Evolutionary conservation across 2,329 filamentous ascomycete genomes (phyloP).

Genomic region (Penicillium capsulatum): DNA sequence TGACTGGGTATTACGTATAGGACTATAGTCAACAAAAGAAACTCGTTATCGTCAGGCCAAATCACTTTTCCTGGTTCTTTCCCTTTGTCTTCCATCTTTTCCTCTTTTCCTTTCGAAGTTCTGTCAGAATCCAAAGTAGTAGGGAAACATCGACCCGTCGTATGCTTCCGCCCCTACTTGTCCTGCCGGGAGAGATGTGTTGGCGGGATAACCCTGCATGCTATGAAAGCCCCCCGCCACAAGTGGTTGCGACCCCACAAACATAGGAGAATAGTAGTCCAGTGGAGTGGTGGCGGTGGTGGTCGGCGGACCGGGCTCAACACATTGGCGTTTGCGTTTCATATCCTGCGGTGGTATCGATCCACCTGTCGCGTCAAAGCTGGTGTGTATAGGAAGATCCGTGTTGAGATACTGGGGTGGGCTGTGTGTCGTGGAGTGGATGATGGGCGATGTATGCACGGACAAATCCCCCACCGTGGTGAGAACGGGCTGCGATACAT

Average conservation of each 20-base stretch:
- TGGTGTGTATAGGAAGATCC: constrained; percentile 9
- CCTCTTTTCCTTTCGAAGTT: too few relatives aligned
- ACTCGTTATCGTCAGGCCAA: constrained; percentile 12
- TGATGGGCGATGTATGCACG: constrained; percentile 3
- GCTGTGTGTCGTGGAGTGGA: constrained; percentile 6
- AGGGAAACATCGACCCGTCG: constrained; percentile 6
- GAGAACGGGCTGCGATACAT: constrained; percentile 3
- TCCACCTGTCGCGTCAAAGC: background rate
- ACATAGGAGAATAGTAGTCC: constrained; percentile 11
- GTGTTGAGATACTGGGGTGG: constrained; percentile 10
- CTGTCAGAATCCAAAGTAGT: background rate
- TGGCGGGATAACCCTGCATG: constrained; percentile 8
- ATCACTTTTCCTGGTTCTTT: constrained; percentile 3
- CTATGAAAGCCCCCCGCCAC: constrained; percentile 11
- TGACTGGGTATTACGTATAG: too few relatives aligned
- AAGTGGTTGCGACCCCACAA: constrained; percentile 9
- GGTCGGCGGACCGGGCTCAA: constrained; percentile 4
- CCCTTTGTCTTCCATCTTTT: too few relatives aligned
- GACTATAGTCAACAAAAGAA: constrained; percentile 4
- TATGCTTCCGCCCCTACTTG: constrained; percentile 11
- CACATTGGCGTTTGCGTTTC: constrained; percentile 18
- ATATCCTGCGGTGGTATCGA: constrained; percentile 12
- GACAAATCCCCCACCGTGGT: constrained; percentile 3
- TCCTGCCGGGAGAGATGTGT: constrained; percentile 2
- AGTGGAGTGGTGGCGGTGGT: constrained; percentile 2